A percentile compares a stretch with the other conserved stretches of the same genome.
Conservation (phyloP, 2,329 filamentous ascomycete species). For the Alternaria triticimaculans region DNA sequence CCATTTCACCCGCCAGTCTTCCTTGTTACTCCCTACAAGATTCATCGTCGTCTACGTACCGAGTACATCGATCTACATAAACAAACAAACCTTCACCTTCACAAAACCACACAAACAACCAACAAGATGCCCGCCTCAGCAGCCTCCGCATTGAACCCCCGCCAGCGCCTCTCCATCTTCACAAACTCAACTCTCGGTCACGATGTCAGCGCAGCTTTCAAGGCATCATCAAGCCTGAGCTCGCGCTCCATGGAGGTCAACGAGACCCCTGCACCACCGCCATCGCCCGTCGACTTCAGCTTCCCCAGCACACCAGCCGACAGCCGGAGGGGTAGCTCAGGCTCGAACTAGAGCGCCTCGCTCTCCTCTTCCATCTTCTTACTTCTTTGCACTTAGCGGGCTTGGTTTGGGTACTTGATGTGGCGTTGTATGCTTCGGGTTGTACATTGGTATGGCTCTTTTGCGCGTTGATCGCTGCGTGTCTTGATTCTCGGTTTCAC, state of each 20-base stretch:
- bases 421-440: not conserved
- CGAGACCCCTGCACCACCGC: constrained; percentile 51
- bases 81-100: not conserved
- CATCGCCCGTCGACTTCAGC: constrained; percentile 51
- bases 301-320: constrained; percentile 43
- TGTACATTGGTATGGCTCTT: not conserved
- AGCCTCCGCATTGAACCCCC: constrained; percentile 39
- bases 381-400: constrained; percentile 42
- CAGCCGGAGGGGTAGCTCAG: constrained; percentile 7
- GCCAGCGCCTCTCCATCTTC: constrained; percentile 51
- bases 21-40: not conserved
- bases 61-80: constrained; percentile 2
- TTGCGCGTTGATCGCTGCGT: not conserved
- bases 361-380: constrained; percentile 16
- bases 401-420: constrained; percentile 3
- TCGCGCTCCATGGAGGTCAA: constrained; percentile 39
- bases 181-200: constrained; percentile 50
- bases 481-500: not conserved
- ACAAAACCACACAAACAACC: not conserved
- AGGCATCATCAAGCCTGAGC: constrained; percentile 39
- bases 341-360: constrained; percentile 1
- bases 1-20: not conserved
- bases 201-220: constrained; percentile 51
- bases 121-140: constrained; percentile 39
- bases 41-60: not conserved